Percentiles rank a stretch among this genome's conserved stretches.
phyloP scores from a whole-genome alignment of 257 asterid species.

The Solanum pimpinellifolium region DNA sequence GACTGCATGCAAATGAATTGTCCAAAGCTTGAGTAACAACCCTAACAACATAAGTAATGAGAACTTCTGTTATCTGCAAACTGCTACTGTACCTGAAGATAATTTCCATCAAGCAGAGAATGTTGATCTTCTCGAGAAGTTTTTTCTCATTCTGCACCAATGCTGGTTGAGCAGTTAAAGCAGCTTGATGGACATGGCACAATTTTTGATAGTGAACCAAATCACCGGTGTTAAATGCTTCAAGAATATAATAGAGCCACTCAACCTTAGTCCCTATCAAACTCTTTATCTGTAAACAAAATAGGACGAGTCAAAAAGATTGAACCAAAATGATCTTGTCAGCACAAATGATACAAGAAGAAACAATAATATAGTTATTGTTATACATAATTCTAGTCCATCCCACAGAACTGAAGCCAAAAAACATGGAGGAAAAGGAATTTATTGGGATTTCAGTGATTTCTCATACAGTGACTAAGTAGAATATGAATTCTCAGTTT shows the following conservation, averaged over 20 bases:
- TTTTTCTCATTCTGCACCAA: constrained; percentile 80
- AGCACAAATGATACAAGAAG: neutral
- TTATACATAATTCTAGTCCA: neutral
- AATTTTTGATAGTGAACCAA: constrained; percentile 79
- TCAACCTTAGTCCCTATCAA: constrained; percentile 78
- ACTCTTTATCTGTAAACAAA: constrained; percentile 43
- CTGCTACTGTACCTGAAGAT: constrained; percentile 57
- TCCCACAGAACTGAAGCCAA: neutral
- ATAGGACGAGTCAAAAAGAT: neutral
- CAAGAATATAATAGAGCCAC: constrained; percentile 83
- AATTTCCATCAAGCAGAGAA: constrained; percentile 93
- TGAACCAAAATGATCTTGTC: neutral
- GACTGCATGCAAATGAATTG: constrained; percentile 43
- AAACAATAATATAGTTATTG: neutral
- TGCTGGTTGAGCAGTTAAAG: constrained; percentile 79
- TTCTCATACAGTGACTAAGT: neutral
- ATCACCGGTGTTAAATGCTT: constrained; percentile 90
- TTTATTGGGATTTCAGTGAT: neutral
- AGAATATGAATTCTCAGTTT: neutral
- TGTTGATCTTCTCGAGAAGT: constrained; percentile 92
- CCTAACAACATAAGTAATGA: neutral
- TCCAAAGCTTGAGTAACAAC: neutral
- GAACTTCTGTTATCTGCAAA: neutral
- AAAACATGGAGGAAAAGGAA: neutral
- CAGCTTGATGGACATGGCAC: constrained; percentile 71